Evolutionary conservation across 768 basidiomycete genomes (phyloP), one percentile per base, ranked within the genome.

Genomic region (Tylopilus sp.): DNA sequence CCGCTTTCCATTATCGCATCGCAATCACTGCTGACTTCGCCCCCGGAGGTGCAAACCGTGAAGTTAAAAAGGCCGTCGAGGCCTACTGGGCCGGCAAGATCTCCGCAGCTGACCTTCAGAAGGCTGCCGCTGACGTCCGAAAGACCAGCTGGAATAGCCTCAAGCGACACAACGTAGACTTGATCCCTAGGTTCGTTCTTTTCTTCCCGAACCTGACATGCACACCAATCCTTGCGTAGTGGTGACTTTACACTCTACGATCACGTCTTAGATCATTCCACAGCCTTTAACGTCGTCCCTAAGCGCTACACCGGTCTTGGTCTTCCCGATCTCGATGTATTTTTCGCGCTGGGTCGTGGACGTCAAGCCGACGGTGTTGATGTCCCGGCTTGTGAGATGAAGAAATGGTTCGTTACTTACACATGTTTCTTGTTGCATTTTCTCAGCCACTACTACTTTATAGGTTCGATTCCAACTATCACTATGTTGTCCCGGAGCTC

Each of bases 231-330:
- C 54, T 38, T 48, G 54, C 60, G 44, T 64, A 99, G 97, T 66
- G 96, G 96, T 66, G 97, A 98, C 70, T 99, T 99, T 74, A 89
- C 97, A 30, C 85, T 99, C 57, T 99, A 98, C 73, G 96, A 98
- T 75, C 96, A 98, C 72, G 92, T 98, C 71, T 86, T 98, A 65
- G 96, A 98, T 76, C 93, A 96, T 76, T 93, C 93, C 58, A 84
- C 87, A 56, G 86, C 89, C 41, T 96, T 99, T 83, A 97, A 98
- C 71, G 92, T 89, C 66, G 90, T 99, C 72, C 96, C 96, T 62
- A 85, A 90, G 75, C 91, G 95, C 62, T 99, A 98, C 73, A 76
- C 83, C 55, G 87, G 88, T 48, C 87, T 91, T 60, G 85, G 86
- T 52, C 77, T 99, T 48, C 91, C 92, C 26, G 79, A 84, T 58